A percentile compares a stretch with the other conserved stretches of the same genome.
Conservation (phyloP, 352 stramenopile genomes). For the Pythium monospermum region DNA sequence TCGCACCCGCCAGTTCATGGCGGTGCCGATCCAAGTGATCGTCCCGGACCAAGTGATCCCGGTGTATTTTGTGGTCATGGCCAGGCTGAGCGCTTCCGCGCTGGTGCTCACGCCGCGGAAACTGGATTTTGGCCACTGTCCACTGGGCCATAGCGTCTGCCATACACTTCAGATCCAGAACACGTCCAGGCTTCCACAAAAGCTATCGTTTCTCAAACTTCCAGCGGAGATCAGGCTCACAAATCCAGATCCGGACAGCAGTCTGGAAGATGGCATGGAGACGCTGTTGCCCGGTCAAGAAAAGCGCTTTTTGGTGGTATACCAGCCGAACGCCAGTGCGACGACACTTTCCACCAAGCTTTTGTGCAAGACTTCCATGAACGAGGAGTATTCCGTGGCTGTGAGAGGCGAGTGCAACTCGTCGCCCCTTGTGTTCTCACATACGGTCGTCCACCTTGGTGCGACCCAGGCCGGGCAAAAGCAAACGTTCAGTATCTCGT, state of each 20-base stretch:
- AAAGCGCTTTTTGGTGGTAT: constrained; percentile 31
- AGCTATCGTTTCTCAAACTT: constrained; percentile 61
- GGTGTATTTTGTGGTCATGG: constrained; percentile 48
- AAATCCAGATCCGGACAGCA: background rate
- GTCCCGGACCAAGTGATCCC: constrained; percentile 64
- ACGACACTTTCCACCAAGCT: constrained; percentile 34
- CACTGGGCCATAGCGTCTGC: constrained; percentile 34
- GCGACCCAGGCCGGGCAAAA: constrained; percentile 36
- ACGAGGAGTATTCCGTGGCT: constrained; percentile 38
- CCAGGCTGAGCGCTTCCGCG: constrained; percentile 24
- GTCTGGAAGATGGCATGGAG: constrained; percentile 45
- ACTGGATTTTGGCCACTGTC: constrained; percentile 57
- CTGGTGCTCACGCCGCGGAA: constrained; percentile 22
- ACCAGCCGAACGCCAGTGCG: constrained; percentile 36
- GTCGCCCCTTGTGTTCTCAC: constrained; percentile 36
- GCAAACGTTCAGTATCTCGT: constrained; percentile 33
- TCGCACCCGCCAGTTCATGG: constrained; percentile 13
- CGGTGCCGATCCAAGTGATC: constrained; percentile 33
- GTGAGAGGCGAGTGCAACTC: constrained; percentile 34
- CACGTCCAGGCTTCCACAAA: constrained; percentile 42
- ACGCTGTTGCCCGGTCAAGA: constrained; percentile 46
- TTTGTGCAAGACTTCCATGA: constrained; percentile 37
- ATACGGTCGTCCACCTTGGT: constrained; percentile 43
- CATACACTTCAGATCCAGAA: constrained; percentile 42
- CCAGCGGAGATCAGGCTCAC: constrained; percentile 43